Conservation (phyloP, 495 filamentous ascomycete species). For the Xylaria longipes region DNA sequence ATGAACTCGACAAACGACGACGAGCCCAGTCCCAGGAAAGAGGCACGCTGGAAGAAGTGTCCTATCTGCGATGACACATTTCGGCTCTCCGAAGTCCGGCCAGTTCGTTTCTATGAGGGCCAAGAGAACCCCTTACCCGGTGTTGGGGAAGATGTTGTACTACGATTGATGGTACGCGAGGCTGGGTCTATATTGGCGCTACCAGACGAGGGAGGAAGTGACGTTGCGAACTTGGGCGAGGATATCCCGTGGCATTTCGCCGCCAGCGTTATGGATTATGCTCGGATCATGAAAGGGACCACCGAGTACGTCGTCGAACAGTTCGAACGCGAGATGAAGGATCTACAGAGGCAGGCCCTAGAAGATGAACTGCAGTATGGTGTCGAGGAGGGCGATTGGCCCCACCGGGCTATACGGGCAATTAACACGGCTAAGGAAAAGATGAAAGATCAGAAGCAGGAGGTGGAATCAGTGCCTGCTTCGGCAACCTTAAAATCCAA, state of each 20-base stretch:
- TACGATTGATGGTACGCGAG: conserved; percentile 80
- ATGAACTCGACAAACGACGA: conserved; percentile 86
- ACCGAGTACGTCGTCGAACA: conserved; percentile 85
- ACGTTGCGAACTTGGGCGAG: conserved; percentile 67
- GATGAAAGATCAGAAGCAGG: conserved; percentile 44
- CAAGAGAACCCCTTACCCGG: conserved; percentile 81
- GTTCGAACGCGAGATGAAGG: conserved; percentile 76
- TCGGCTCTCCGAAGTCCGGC: conserved; percentile 84
- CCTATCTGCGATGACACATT: conserved; percentile 94
- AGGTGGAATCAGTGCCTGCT: conserved; percentile 11
- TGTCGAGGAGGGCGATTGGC: conserved; percentile 88
- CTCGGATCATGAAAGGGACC: conserved; percentile 92
- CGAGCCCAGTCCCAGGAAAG: conserved; percentile 67
- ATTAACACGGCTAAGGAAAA: conserved; percentile 77
- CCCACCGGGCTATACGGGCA: conserved; percentile 75
- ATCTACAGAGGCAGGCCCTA: conserved; percentile 74
- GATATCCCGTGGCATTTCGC: conserved; percentile 94
- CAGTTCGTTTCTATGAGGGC: conserved; percentile 89
- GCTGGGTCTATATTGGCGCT: conserved; percentile 84
- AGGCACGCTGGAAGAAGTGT: conserved; percentile 86
- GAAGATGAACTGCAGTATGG: conserved; percentile 95
- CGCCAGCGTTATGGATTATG: conserved; percentile 93
- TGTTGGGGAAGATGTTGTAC: conserved; percentile 86
- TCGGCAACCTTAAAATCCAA: conserved; percentile 30
- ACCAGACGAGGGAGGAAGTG: conserved; percentile 77